Evolutionary conservation across 148 eudicot genomes (phyloP), one percentile per base, ranked within the genome.

Genomic region (Amaranthus hypochondriacus): DNA sequence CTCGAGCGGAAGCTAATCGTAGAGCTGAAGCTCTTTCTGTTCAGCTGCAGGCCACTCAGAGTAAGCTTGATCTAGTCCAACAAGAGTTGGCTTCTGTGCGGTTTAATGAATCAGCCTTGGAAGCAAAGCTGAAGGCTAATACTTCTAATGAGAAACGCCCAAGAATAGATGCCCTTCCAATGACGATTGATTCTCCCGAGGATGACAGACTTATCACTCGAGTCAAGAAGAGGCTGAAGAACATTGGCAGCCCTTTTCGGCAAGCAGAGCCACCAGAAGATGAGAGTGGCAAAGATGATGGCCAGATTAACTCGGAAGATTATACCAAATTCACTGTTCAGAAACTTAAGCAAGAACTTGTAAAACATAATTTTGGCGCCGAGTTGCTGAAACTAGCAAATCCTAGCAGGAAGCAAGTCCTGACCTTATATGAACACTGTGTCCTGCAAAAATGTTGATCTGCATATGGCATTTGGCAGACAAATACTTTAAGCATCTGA

Each of bases 281-380:
- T 81, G 92, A 87, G 15, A 87, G 89, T 53, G 89, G 86, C 42
- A 88, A 82, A 6, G 78, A 77, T 49, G 79, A 59, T 75, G 86
- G 78, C 72, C 85, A 85, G 66, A 83, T 76, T 7, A 77, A 69
- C 48, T 59, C 81, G 5, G 91, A 84, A 83, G 97, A 96, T 68
- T 82, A 96, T 75, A 89, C 87, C 0, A 89, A 82, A 86, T 90
- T 96, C 66, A 89, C 91, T 2, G 66, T 96, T 49, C 86, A 75
- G 82, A 87, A 81, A 80, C 91, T 96, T n/a, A 92, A 83, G 83
- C 91, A 88, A 72, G 96, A 92, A 84, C 89, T 96, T 42, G 89
- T 94, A 2, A 86, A 83, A 44, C 92, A 82, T 66, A 82, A 89
- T 72, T 90, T 89, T 76, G 99, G 99, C 9, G 91, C 76, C 10